These are phyloP conservation scores for Termitomyces sp. DNA, from an alignment of 768 basidiomycete species.

Conservation along the genomic window DNA sequence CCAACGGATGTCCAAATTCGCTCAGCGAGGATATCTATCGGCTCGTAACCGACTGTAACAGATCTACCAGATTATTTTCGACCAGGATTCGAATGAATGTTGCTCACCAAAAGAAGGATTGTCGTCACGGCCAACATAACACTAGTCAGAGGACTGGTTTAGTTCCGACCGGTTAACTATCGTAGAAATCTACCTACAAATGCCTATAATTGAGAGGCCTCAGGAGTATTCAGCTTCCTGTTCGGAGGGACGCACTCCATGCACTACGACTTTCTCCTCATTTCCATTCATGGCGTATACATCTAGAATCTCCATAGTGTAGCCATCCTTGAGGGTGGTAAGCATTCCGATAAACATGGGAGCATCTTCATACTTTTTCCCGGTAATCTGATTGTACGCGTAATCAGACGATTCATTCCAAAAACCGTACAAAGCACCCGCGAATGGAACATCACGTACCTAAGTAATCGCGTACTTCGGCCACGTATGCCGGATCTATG, in stretches of 20 bases:
- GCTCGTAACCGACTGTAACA: slow-evolving; percentile 72
- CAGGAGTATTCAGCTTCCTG: background rate
- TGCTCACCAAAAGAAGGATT: slow-evolving; percentile 84
- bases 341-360: background rate
- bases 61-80: background rate
- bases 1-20: slow-evolving; percentile 74
- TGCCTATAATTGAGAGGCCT: slow-evolving; percentile 32
- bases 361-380: slow-evolving; percentile 56
- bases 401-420: background rate
- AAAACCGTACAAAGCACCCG: background rate
- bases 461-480: slow-evolving; percentile 79
- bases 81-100: background rate
- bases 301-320: slow-evolving; percentile 76
- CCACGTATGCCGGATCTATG: slow-evolving; percentile 71
- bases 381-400: slow-evolving; percentile 56
- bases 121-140: slow-evolving; percentile 83
- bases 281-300: slow-evolving; percentile 58
- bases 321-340: slow-evolving; percentile 66
- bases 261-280: slow-evolving; percentile 49
- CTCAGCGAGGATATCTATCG: slow-evolving; percentile 60
- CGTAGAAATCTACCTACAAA: slow-evolving; percentile 32
- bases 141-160: slow-evolving; percentile 30
- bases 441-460: slow-evolving; percentile 38
- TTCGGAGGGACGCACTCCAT: slow-evolving; percentile 34
- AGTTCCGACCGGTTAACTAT: background rate